A percentile compares a stretch with the other conserved stretches of the same genome.
phyloP scores from a whole-genome alignment of 306 rosid species.

The Trifolium subterraneum region DNA sequence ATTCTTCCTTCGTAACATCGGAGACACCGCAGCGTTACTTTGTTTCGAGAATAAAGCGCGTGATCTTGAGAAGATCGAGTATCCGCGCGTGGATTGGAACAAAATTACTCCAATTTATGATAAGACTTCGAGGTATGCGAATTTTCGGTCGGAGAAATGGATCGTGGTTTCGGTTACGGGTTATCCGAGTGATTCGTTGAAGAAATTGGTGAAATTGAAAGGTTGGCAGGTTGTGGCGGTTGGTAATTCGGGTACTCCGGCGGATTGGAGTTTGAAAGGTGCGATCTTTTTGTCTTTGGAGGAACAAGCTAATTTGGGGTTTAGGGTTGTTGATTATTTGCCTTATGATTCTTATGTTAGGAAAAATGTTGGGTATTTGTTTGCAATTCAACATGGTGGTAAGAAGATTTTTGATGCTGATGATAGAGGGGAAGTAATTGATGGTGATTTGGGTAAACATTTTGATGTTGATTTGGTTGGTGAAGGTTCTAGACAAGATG shows the following conservation, averaged over 20 bases:
- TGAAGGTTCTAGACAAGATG: conserved; percentile 84
- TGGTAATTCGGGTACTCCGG: conserved; percentile 78
- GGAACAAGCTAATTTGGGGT: conserved; percentile 78
- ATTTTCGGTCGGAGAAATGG: conserved; percentile 80
- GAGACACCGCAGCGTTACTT: conserved; percentile 85
- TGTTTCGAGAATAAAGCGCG: conserved; percentile 73
- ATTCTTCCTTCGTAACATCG: conserved; percentile 82
- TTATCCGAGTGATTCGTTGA: conserved; percentile 76
- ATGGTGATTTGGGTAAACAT: conserved; percentile 86
- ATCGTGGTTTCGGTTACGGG: conserved; percentile 79
- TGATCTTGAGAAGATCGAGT: conserved; percentile 73
- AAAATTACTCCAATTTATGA: conserved; percentile 60
- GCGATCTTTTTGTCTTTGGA: conserved; percentile 86
- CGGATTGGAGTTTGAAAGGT: conserved; percentile 92
- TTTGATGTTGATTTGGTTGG: conserved; percentile 89
- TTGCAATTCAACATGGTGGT: conserved; percentile 95
- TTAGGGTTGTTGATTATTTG: conserved; percentile 79
- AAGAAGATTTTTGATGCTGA: conserved; percentile 93
- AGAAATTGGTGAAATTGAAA: conserved; percentile 65
- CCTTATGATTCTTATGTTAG: conserved; percentile 92
- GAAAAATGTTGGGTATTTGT: conserved; percentile 90
- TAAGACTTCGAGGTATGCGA: conserved; percentile 60
- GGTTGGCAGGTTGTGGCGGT: conserved; percentile 97
- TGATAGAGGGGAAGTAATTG: conserved; percentile 91
- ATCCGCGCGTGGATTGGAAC: conserved; percentile 69